These are phyloP conservation scores for Salvia hispanica DNA, from an alignment of 257 asterid genomes.

Conservation along the genomic window DNA sequence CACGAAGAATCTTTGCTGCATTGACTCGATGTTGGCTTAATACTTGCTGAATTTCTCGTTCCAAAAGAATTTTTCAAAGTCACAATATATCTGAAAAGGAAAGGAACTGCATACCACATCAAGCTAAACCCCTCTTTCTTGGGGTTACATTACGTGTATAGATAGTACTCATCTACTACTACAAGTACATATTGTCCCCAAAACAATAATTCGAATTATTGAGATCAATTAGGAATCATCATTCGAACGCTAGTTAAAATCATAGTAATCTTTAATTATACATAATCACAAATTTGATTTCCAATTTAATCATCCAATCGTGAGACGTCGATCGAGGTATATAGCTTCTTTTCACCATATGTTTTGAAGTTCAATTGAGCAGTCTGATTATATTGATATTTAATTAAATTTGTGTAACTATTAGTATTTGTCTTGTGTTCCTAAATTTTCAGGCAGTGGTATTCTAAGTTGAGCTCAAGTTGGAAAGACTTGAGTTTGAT, in stretches of 20 bases:
- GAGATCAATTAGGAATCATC: too few relatives aligned
- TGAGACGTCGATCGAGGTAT: too few relatives aligned
- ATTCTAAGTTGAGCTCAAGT: constrained; percentile 14
- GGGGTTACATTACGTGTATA: not conserved
- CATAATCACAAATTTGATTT: too few relatives aligned
- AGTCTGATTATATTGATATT: too few relatives aligned
- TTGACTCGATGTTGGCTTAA: constrained; percentile 40
- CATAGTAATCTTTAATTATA: too few relatives aligned
- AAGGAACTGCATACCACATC: constrained; percentile 14
- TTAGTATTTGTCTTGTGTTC: not conserved
- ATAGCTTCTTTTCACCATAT: too few relatives aligned
- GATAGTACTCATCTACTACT: too few relatives aligned
- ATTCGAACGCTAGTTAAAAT: not conserved
- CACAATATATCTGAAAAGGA: constrained; percentile 24
- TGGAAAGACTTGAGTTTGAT: constrained; percentile 23
- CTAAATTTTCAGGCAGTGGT: not conserved
- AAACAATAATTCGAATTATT: not conserved
- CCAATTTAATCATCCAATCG: too few relatives aligned
- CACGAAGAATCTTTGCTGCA: constrained; percentile 43
- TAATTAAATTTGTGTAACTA: too few relatives aligned
- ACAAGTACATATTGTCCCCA: too few relatives aligned
- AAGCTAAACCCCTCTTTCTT: not conserved
- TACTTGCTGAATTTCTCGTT: not conserved
- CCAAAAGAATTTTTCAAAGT: constrained; percentile 27
- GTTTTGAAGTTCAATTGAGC: too few relatives aligned